These are phyloP conservation scores for Phalaenopsis hybrid DNA, from an alignment of 116 monocot genomes.

Conservation along the genomic window DNA sequence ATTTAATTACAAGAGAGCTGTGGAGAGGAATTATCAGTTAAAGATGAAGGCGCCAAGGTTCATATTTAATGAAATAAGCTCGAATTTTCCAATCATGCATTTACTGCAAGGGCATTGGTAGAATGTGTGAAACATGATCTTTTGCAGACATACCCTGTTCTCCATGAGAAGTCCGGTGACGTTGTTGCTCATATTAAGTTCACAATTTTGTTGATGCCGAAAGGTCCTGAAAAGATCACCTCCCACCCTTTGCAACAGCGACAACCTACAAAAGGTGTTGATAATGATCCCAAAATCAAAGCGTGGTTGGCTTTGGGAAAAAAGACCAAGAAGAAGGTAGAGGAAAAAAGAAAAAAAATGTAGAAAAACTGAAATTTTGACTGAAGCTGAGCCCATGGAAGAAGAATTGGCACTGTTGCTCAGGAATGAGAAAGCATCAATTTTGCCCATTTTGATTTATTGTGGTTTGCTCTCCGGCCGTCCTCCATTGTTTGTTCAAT, in stretches of 20 bases:
- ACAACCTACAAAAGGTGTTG: conserved; percentile 51
- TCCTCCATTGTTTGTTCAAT: not conserved
- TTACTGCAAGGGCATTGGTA: conserved; percentile 90
- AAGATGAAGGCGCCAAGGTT: conserved; percentile 96
- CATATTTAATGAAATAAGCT: conserved; percentile 94
- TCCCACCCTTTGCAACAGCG: conserved; percentile 65
- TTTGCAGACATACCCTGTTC: conserved; percentile 91
- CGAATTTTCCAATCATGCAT: conserved; percentile 96
- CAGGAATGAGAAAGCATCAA: conserved; percentile 13
- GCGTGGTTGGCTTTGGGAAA: conserved; percentile 83
- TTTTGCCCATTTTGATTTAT: not conserved
- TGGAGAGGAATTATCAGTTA: conserved; percentile 87
- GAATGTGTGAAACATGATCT: conserved; percentile 99
- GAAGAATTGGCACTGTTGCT: conserved; percentile 10
- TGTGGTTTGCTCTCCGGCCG: not conserved
- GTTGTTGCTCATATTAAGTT: conserved; percentile 96
- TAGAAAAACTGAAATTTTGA: conserved; percentile 33
- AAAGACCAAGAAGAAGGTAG: conserved; percentile 95
- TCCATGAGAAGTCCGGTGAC: conserved; percentile 97
- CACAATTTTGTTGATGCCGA: conserved; percentile 92
- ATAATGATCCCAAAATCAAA: conserved; percentile 76
- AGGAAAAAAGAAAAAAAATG: conserved; percentile 95
- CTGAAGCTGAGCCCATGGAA: conserved; percentile 47
- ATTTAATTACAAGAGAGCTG: conserved; percentile 82
- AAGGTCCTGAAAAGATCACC: conserved; percentile 84